phyloP scores from a whole-genome alignment of 345 rosid genomes.

The Syzygium jambos region DNA sequence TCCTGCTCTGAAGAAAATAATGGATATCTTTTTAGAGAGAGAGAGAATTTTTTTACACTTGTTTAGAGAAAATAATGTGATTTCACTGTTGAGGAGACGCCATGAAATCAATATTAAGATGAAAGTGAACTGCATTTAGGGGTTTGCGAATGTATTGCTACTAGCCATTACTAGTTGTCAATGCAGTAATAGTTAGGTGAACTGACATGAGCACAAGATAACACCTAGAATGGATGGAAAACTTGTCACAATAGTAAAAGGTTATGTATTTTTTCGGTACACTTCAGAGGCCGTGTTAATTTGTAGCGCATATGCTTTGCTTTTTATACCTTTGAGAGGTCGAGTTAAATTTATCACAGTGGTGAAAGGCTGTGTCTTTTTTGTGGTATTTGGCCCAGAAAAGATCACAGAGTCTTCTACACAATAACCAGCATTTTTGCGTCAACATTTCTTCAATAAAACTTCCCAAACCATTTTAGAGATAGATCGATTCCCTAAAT shows the following conservation, averaged over 20 bases:
- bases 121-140: neutral
- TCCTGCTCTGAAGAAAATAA: neutral
- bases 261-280: neutral
- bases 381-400: neutral
- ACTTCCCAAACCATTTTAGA: neutral
- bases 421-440: neutral
- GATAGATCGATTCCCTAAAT: neutral
- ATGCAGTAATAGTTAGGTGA: neutral
- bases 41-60: neutral
- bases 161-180: neutral
- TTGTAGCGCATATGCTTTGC: neutral
- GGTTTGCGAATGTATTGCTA: neutral
- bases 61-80: neutral
- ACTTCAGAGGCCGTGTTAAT: neutral
- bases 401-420: neutral
- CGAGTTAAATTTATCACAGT: neutral
- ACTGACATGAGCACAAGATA: neutral
- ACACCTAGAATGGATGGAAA: neutral
- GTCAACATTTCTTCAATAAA: neutral
- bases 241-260: neutral
- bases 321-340: neutral
- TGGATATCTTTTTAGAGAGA: fast-evolving
- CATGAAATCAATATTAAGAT: fast-evolving
- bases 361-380: neutral
- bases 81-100: neutral